Conservation (phyloP, 2,329 filamentous ascomycete species). For the Tolypocladium sp. region DNA sequence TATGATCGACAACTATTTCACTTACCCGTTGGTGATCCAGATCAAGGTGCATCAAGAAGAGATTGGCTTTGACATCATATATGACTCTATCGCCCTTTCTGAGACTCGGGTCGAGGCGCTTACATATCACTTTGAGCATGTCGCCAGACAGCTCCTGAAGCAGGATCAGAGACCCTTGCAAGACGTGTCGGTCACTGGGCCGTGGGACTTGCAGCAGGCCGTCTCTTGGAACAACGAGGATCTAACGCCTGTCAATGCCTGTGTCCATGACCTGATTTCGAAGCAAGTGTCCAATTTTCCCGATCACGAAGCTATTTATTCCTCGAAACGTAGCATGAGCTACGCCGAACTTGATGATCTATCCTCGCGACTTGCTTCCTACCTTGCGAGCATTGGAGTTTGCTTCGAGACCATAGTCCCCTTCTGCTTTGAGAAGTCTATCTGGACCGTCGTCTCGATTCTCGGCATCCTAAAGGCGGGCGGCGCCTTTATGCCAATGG, state of each 20-base stretch:
- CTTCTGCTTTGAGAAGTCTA: constrained; percentile 9
- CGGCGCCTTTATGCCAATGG: constrained; percentile 5
- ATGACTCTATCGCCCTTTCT: not conserved
- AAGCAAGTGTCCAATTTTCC: not conserved
- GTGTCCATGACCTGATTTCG: constrained; percentile 6
- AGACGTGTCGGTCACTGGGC: not conserved
- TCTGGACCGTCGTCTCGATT: constrained; percentile 3
- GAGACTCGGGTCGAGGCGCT: not conserved
- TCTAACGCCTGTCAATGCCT: constrained; percentile 15
- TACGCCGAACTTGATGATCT: constrained; percentile 4
- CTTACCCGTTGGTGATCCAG: constrained; percentile 18
- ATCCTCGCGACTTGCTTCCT: constrained; percentile 15
- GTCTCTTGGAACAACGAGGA: not conserved
- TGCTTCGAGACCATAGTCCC: not conserved
- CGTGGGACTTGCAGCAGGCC: not conserved
- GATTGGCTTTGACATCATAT: not conserved
- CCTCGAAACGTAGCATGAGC: constrained; percentile 3
- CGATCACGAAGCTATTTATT: constrained; percentile 1
- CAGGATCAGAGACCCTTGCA: not conserved
- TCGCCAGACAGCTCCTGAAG: not conserved
- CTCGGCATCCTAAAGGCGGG: constrained; percentile 7
- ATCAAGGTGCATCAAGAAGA: constrained; percentile 26
- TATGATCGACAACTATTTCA: constrained; percentile 7
- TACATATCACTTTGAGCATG: not conserved
- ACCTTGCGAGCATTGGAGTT: constrained; percentile 13